These are phyloP conservation scores for Daldinia concentrica DNA, from an alignment of 495 filamentous ascomycete species.

Conservation along the genomic window DNA sequence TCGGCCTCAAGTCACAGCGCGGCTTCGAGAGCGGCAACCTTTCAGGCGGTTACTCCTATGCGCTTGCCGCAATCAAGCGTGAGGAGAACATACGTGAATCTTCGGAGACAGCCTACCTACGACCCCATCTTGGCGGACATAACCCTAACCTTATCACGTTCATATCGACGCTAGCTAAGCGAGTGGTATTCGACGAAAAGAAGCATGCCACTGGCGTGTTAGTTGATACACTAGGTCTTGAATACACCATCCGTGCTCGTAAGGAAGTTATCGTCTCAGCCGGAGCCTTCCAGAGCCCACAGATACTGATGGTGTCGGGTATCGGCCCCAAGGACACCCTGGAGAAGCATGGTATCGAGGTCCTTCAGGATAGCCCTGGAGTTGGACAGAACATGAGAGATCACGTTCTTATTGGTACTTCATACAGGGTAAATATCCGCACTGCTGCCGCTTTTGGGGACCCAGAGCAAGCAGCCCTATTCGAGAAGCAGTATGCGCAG, in stretches of 20 bases:
- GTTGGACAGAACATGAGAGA: conserved; percentile 65
- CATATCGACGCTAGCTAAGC: not conserved
- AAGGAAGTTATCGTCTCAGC: conserved; percentile 4
- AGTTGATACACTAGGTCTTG: not conserved
- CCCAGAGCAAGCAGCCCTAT: not conserved
- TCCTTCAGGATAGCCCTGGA: conserved; percentile 56
- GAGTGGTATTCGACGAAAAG: not conserved
- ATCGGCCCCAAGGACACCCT: conserved; percentile 4
- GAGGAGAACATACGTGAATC: not conserved
- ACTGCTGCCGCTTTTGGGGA: conserved; percentile 36
- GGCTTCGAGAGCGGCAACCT: not conserved
- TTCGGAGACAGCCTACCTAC: not conserved
- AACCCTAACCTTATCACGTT: conserved; percentile 2
- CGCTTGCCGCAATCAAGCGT: not conserved
- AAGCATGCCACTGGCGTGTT: not conserved
- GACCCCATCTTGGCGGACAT: not conserved
- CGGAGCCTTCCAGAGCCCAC: conserved; percentile 57
- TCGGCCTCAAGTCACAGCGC: not conserved
- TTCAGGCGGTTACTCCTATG: not conserved
- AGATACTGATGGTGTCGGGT: conserved; percentile 60
- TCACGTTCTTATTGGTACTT: conserved; percentile 51
- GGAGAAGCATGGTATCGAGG: conserved; percentile 48
- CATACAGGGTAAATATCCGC: conserved; percentile 51
- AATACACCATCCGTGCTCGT: not conserved
- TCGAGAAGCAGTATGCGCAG: not conserved